Conservation (phyloP, 2,329 filamentous ascomycete genomes). For the Colletotrichum sp. region DNA sequence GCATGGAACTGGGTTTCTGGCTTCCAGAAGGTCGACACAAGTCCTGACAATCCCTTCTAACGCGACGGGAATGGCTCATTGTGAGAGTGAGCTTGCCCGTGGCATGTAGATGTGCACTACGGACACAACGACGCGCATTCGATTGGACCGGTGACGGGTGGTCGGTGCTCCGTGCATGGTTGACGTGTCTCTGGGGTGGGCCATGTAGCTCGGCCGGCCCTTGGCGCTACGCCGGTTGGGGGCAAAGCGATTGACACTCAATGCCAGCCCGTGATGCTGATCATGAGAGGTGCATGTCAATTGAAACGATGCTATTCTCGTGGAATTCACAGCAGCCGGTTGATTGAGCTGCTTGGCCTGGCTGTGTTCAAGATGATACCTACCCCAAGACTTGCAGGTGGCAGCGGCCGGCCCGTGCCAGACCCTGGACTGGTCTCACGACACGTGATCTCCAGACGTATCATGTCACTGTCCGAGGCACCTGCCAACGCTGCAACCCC, state of each 20-base stretch:
- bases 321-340: neutral
- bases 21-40: neutral
- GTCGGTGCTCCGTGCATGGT: constrained; percentile 13
- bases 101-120: neutral
- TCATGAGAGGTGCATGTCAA: neutral
- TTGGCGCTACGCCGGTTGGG: neutral
- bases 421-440: neutral
- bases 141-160: neutral
- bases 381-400: neutral
- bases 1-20: neutral
- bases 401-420: constrained; percentile 1
- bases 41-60: neutral
- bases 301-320: neutral
- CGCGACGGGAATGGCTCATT: neutral
- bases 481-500: neutral
- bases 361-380: neutral
- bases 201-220: neutral
- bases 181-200: constrained; percentile 17
- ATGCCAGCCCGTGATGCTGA: neutral
- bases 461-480: neutral
- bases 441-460: constrained; percentile 1
- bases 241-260: neutral
- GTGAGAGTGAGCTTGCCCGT: neutral
- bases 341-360: neutral
- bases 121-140: neutral